These are phyloP conservation scores for Didymella pinodella DNA, from an alignment of 2,329 filamentous ascomycete species.

Conservation along the genomic window DNA sequence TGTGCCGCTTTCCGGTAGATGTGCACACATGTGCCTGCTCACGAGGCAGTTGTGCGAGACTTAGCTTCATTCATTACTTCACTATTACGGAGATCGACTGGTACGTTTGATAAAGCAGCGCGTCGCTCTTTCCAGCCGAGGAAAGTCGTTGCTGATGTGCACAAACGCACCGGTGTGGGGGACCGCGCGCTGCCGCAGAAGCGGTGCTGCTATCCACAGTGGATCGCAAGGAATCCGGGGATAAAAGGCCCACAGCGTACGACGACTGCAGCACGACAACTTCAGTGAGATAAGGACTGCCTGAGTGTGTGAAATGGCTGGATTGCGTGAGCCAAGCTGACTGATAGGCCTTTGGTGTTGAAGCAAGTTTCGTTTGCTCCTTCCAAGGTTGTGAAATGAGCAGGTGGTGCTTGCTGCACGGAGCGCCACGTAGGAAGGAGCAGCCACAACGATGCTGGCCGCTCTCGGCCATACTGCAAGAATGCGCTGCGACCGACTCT, in stretches of 20 bases:
- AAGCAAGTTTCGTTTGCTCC: slow-evolving; percentile 6
- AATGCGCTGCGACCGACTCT: slow-evolving; percentile 7
- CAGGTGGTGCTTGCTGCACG: slow-evolving; percentile 1
- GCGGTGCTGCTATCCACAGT: slow-evolving; percentile 3
- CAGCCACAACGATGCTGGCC: slow-evolving; percentile 6
- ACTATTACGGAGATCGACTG: background rate
- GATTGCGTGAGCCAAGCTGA: background rate
- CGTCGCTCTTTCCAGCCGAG: background rate
- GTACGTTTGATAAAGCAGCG: background rate
- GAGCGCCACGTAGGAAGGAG: slow-evolving; percentile 1
- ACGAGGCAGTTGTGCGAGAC: background rate
- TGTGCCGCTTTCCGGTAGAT: slow-evolving; percentile 4
- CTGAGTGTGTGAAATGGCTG: background rate
- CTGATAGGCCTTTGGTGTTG: background rate
- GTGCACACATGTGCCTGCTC: background rate
- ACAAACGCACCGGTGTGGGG: background rate
- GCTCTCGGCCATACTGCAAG: slow-evolving; percentile 12
- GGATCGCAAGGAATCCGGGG: slow-evolving; percentile 11
- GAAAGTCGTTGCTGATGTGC: background rate
- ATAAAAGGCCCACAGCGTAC: slow-evolving; percentile 6
- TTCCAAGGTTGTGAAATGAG: slow-evolving; percentile 1
- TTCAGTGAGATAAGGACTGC: background rate
- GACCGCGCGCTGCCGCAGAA: background rate
- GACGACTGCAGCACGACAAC: slow-evolving; percentile 4
- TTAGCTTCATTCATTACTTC: background rate